Base-by-base conservation (phyloP, 2,329 filamentous ascomycete genomes). In the Chalaropsis thielavioides region DNA sequence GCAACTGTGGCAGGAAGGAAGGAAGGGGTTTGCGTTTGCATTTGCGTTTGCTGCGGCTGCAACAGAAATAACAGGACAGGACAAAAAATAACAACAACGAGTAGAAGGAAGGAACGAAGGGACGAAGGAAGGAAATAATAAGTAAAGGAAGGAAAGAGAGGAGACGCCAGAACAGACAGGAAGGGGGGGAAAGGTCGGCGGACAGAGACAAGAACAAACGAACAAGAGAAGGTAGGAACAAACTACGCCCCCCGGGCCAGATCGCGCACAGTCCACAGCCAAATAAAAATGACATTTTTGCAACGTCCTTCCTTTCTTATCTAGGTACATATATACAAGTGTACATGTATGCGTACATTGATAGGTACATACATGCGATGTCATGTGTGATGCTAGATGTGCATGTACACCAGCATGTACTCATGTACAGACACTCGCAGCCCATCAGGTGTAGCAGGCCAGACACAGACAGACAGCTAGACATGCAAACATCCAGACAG, bases 201-300 rank as follows among this genome's bases (percentile, higher is more conserved):
- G 43, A n/a, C 43, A 15, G 22, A 13, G 46, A 22, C 19, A 24
- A 13, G 46, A 24, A 60, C 27, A 27, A 60, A 40, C 56, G 11
- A 19, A 40, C 56, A 40, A 19, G 54, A 19, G 31, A 24, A 40
- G n/a, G 31, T 3, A 60, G 31, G 2, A 22, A 41, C 31, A 41
- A 15, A 44, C 17, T 4, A 56, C 8, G 51, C 27, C 8, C 27
- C 51, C 51, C 51, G 24, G 49, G 49, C 51, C 51, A 61, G 59
- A 61, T 61, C 40, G 59, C n/a, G 59, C 59, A 61, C 59, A 43
- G 59, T 61, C 59, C 40, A 61, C 59, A 61, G 44, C 19, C 59
- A 61, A 61, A n/a, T n/a, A n/a, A 61, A 61, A 46, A 19, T 61
- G 59, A 22, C 59, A 61, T 61, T 38, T 38, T 49, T n/a, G n/a